Percentiles rank a stretch among this genome's conserved stretches.
These are phyloP conservation scores for Xylariaceae sp. DNA, from an alignment of 2,329 filamentous ascomycete genomes.

Conservation along the genomic window DNA sequence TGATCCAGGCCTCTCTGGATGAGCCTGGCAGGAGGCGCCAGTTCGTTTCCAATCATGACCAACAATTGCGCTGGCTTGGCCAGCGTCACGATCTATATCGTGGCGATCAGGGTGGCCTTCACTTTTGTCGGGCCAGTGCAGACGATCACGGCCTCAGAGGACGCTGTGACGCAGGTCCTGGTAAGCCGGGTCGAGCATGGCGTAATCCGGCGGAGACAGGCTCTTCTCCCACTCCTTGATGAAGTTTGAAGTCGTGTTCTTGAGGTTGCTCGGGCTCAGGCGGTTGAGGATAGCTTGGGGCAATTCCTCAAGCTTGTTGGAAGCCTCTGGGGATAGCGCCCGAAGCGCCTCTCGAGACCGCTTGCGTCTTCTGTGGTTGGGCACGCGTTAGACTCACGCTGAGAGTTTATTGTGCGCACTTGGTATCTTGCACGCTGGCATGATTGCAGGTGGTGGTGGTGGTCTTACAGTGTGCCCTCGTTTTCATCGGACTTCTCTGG, in stretches of 20 bases:
- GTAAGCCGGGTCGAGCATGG: slow-evolving; percentile 10
- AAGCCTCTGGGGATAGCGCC: slow-evolving; percentile 22
- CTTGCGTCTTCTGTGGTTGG: slow-evolving; percentile 20
- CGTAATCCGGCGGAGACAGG: slow-evolving; percentile 44
- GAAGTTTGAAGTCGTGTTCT: slow-evolving; percentile 73
- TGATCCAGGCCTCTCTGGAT: no score
- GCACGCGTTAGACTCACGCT: slow-evolving; percentile 20
- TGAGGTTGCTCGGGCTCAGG: slow-evolving; percentile 67
- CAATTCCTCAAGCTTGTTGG: slow-evolving; percentile 45
- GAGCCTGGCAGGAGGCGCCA: no score
- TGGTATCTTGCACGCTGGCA: slow-evolving; percentile 13
- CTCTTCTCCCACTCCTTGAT: slow-evolving; percentile 90
- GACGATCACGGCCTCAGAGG: no score
- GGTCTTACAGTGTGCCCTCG: slow-evolving; percentile 41
- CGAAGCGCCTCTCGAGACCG: slow-evolving; percentile 20
- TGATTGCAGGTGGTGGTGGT: slow-evolving; percentile 6
- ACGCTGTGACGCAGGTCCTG: slow-evolving; percentile 7
- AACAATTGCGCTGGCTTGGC: no score
- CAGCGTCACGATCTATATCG: no score
- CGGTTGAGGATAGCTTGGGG: slow-evolving; percentile 66
- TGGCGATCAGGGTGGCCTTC: no score
- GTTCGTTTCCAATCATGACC: no score
- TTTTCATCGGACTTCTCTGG: slow-evolving; percentile 42
- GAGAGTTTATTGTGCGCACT: slow-evolving; percentile 4
- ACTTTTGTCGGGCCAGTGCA: no score